Base-by-base conservation (phyloP, 2,329 filamentous ascomycete species). In the Cryphonectria naterciae region DNA sequence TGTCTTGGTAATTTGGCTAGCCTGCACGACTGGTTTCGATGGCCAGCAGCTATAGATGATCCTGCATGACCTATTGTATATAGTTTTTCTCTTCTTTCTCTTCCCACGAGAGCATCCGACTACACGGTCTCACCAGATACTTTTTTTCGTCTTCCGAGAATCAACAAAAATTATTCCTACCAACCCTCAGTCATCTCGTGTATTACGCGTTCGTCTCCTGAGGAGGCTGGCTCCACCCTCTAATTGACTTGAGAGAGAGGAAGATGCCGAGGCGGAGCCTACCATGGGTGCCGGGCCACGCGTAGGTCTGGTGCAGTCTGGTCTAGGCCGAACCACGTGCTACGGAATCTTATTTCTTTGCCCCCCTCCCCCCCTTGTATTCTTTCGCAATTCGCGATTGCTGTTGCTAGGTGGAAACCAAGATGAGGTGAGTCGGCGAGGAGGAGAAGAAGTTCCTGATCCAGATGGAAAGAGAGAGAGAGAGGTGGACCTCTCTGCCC, bases 11-110 rank as follows among this genome's bases (percentile, higher is more conserved):
- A 61, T 61, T 61, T 13, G 19, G 58, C 58, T 61, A 39, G 58
- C 58, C 58, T 37, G 15, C 32, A 35, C 58, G 58, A 61, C 58
- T 35, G 58, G 58, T 61, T 61, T 39, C 58, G 58, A 61, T 22
- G 58, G 58, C 58, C 35, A 61, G 56, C 58, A 35, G 58, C n/a
- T 35, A 39, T 19, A 39, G 32, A 61, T 61, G 58, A 37, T 39
- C 32, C 58, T 61, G 58, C 58, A 37, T 39, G 58, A 32, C 54
- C 54, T 32, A 28, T 19, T 58, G 58, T 61, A 39, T 61, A 61
- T 25, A 61, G 2, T n/a, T 58, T 58, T 6, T 15, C 17, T 28
- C 15, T 19, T 58, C 15, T 2, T 32, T 28, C 6, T 46, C 1
- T 46, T 19, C 4, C 2, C 56, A 39, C 17, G 58, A 25, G 19